A percentile compares a stretch with the other conserved stretches of the same genome.
phyloP scores from a whole-genome alignment of 768 basidiomycete genomes.

The Guyanaporus albipodus region DNA sequence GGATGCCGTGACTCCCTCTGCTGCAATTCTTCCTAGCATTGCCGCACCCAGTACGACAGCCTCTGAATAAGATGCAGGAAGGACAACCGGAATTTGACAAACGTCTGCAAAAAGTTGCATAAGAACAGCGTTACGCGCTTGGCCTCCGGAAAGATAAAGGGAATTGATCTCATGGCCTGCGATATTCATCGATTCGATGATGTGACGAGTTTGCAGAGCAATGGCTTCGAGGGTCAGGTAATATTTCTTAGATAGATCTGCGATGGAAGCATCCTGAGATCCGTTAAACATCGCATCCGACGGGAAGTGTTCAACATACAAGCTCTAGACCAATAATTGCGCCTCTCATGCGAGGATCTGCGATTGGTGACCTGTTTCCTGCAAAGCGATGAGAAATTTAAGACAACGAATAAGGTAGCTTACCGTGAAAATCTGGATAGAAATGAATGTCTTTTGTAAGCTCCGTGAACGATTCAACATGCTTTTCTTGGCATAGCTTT shows the following conservation, averaged over 20 bases:
- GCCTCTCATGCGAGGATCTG: constrained; percentile 93
- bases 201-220: constrained; percentile 91
- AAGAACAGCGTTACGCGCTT: constrained; percentile 83
- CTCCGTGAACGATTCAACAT: constrained; percentile 66
- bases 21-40: constrained; percentile 88
- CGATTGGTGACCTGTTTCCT: constrained; percentile 97
- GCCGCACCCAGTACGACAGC: constrained; percentile 92
- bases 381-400: constrained; percentile 6
- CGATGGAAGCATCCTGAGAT: constrained; percentile 59
- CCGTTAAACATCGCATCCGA: background rate
- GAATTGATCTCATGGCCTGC: constrained; percentile 77
- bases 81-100: constrained; percentile 76
- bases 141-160: constrained; percentile 91
- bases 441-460: constrained; percentile 88
- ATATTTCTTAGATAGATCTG: constrained; percentile 87
- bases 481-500: constrained; percentile 51
- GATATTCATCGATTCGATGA: constrained; percentile 85
- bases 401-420: background rate
- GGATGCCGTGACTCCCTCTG: constrained; percentile 53
- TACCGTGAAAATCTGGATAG: constrained; percentile 94
- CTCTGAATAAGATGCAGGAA: constrained; percentile 70
- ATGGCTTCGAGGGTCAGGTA: constrained; percentile 90
- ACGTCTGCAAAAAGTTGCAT: constrained; percentile 89
- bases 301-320: constrained; percentile 33
- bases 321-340: constrained; percentile 85